Base-by-base conservation (phyloP, 352 stramenopile species). In the Globisporangium splendens region DNA sequence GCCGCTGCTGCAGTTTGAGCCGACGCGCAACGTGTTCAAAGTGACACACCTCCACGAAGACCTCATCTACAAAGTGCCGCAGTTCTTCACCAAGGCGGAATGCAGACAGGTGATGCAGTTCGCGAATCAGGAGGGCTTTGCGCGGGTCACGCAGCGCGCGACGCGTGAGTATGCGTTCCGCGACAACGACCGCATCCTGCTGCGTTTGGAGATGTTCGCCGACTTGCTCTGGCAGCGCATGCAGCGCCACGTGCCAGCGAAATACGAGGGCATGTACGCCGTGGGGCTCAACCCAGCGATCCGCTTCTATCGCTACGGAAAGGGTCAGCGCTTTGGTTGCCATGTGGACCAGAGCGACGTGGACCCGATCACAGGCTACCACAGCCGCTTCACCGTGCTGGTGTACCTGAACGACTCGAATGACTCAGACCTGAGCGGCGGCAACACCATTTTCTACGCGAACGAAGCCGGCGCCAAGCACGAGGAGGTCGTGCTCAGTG, bases 281-380 rank as follows among this genome's bases (percentile, higher is more conserved):
- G 72, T 72, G 31, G 83, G 81, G 24, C 68, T 90, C 31, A 93
- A 93, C 57, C 72, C 81, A 15, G 71, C 77, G 15, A 82, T 91
- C 54, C 77, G 82, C 14, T 89, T 93, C 67, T 93, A 93, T 42
- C 75, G 81, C 15, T 93, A 93, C 65, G 64, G 65, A 46, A 61
- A 59, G 6, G 81, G 81, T 14, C 83, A 93, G 70, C 66, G 75
- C 7, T 93, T 93, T 62, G 83, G 81, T 38, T 91, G 81, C 49
- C 81, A 91, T 54, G 81, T 93, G n/a, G 83, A 93, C 63, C 79
- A 91, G 69, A 93, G 83, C 68, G 79, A 91, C 62, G 74, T 91
- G 53, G 81, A 93, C 57, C 72, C 74, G 4, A 59, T 80, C 51
- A 93, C 83, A 35, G 70, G 77, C 46, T 77, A 72, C 64, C 72